Evolutionary conservation across 805 yeast species (phyloP), one percentile per base, ranked within the genome.

Genomic region (Blastobotrys chiropterorum): DNA sequence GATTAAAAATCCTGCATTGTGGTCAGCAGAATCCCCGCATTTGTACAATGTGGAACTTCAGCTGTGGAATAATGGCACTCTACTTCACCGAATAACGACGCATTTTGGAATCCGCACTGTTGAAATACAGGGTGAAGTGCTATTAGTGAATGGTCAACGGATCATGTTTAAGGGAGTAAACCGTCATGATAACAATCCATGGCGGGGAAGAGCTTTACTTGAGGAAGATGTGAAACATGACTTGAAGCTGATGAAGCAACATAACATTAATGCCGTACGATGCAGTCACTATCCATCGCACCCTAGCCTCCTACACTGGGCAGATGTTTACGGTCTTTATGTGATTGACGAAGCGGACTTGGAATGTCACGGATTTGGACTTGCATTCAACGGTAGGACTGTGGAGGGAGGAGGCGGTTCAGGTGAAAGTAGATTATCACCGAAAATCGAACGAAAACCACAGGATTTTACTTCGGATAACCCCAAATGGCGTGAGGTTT

Each of bases 241-340:
- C 53, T 56, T 70, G 43, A 19, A 52, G 22, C 52, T 67, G 15
- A 70, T 70, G 74, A 70, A 70, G 55, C 48, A 54, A 38, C 60
- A 64, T 56, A 70, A 70, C 48, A 60, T 69, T 46, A 70, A 70
- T 56, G 70, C 72, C 1, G 61, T 70, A 19, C 57, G 73, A 40
- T 64, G 71, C 31, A 66, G 72, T 2, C 74, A 70, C 57, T 69
- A 70, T 43, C 73, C 74, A 6, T 62, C 66, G 34, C 68, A 67
- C 53, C 73, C 74, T 5, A 54, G 56, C 19, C 58, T 68, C 38
- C 59, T 66, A 43, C 62, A 60, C 38, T 54, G 68, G 53, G 64
- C 71, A 22, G 68, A 68, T 49, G 51, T 58, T 26, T 56, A 62
- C 3, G 73, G 73, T 2, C 59, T 70, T 22, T 70, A 69, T 65